Percentiles rank a stretch among this genome's conserved stretches.
These are phyloP conservation scores for Diaporthe humulicola DNA, from an alignment of 2,329 filamentous ascomycete genomes.

Conservation along the genomic window DNA sequence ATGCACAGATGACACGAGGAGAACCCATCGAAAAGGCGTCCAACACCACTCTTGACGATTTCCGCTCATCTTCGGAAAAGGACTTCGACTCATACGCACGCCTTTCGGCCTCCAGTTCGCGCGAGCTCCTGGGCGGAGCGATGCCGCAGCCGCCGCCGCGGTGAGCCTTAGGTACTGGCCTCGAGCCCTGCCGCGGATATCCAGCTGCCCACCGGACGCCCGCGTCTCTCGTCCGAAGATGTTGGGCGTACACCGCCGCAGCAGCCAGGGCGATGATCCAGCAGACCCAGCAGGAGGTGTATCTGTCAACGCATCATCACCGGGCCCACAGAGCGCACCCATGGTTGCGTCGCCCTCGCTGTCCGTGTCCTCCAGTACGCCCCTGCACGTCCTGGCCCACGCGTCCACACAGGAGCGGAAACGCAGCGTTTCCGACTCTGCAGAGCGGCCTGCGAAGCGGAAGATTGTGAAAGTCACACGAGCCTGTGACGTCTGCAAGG, in stretches of 20 bases:
- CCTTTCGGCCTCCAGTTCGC: not conserved
- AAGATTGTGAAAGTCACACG: slow-evolving; percentile 50
- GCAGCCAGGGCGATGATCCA: slow-evolving; percentile 16
- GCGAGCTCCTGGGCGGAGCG: not conserved
- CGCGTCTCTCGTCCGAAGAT: slow-evolving; percentile 16
- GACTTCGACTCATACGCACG: slow-evolving; percentile 3
- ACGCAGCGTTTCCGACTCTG: slow-evolving; percentile 24
- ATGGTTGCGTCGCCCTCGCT: slow-evolving; percentile 24
- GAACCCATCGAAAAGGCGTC: slow-evolving; percentile 15
- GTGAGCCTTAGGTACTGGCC: not conserved
- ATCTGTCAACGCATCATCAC: slow-evolving; percentile 2
- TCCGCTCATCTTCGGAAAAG: slow-evolving; percentile 24
- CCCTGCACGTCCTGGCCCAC: slow-evolving; percentile 27
- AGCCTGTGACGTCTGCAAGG: slow-evolving; percentile 53
- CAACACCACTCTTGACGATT: slow-evolving; percentile 15
- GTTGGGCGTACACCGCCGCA: slow-evolving; percentile 21
- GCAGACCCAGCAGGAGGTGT: not conserved
- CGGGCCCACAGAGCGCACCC: slow-evolving; percentile 4
- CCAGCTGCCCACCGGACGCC: not conserved
- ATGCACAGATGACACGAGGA: slow-evolving; percentile 24
- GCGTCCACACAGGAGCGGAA: slow-evolving; percentile 25
- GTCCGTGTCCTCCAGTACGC: slow-evolving; percentile 17
- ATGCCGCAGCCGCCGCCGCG: slow-evolving; percentile 1
- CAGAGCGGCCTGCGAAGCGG: slow-evolving; percentile 9
- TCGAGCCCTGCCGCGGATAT: not conserved